Evolutionary conservation across 345 rosid genomes (phyloP), one percentile per base, ranked within the genome.

Genomic region (Linum lewisii): DNA sequence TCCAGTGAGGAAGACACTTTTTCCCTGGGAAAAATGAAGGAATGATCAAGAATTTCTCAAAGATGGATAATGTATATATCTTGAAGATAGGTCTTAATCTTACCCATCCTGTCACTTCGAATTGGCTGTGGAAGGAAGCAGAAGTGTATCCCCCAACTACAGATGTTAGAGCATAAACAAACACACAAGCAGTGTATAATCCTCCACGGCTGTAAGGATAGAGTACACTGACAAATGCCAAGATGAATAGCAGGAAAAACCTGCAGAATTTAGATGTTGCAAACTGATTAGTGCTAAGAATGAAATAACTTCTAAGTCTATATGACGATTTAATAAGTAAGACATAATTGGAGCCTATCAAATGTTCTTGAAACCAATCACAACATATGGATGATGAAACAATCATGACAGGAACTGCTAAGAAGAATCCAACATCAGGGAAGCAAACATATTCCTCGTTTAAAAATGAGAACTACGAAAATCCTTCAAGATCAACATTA

Each of bases 41-140:
- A 4, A 57, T 3, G 26, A 44, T 5, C 37, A 29, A 59, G 19
- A 20, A 32, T 20, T 37, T 29, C 20, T 47, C 54, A 34, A 55
- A 61, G 42, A 44, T 49, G 20, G 36, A 13, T 19, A 14, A 29
- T n/a, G n/a, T n/a, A 25, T 20, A 7, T 51, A 24, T n/a, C n/a
- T 51, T 60, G 21, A 64, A 76, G 54, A 6, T 34, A 0, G 38
- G 38, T 38, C 45, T 32, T 47, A 26, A 5, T 16, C 65, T 74
- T 74, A 85, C 96, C 95, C 86, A 87, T 80, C 89, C 84, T 58
- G 73, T 68, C 75, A 77, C 86, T 26, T 76, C 73, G 69, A 84
- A 82, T 59, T 80, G 81, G 55, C 64, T 65, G 71, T 85, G 85
- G 59, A 85, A 81, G 70, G 87, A 84, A 66, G 90, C 77, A 47